Evolutionary conservation across 148 eudicot genomes (phyloP).

Genomic region (Persicaria tinctoria): DNA sequence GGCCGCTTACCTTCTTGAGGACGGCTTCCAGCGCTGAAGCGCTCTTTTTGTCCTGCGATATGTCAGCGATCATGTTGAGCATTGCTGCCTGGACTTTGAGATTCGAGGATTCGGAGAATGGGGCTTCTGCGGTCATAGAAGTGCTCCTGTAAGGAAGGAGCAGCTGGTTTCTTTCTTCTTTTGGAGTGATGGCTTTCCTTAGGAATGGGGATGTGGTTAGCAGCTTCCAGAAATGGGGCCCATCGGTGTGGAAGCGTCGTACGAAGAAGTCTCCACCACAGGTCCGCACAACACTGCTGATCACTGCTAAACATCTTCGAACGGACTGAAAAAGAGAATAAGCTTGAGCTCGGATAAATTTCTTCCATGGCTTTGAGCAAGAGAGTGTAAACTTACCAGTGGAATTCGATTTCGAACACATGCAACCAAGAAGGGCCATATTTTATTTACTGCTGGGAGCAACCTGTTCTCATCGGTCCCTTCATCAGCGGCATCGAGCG

Average conservation of each 20-base stretch:
- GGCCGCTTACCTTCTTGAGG: constrained; percentile 71
- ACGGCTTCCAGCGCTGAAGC: constrained; percentile 66
- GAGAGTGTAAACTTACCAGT: constrained; percentile 37
- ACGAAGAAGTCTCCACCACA: constrained; percentile 92
- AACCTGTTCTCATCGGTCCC: constrained; percentile 68
- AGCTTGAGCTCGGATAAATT: not conserved
- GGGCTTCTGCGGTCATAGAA: constrained; percentile 35
- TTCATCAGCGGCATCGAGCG: constrained; percentile 58
- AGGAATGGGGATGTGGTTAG: constrained; percentile 65
- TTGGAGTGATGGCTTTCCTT: constrained; percentile 35
- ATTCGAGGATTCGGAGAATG: constrained; percentile 55
- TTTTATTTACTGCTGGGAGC: constrained; percentile 86
- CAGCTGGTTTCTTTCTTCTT: constrained; percentile 41
- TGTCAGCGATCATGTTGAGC: constrained; percentile 70
- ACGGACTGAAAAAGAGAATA: constrained; percentile 43
- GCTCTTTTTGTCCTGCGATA: constrained; percentile 61
- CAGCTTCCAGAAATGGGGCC: constrained; percentile 77
- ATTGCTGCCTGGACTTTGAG: constrained; percentile 74
- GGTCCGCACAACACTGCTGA: constrained; percentile 49
- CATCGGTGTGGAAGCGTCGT: constrained; percentile 73
- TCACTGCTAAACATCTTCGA: constrained; percentile 47
- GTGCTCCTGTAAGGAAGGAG: constrained; percentile 76
- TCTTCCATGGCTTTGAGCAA: not conserved
- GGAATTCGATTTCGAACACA: constrained; percentile 65
- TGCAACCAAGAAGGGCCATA: constrained; percentile 90